Evolutionary conservation across 2,329 filamentous ascomycete genomes (phyloP).

Genomic region (Shiraia sp.): DNA sequence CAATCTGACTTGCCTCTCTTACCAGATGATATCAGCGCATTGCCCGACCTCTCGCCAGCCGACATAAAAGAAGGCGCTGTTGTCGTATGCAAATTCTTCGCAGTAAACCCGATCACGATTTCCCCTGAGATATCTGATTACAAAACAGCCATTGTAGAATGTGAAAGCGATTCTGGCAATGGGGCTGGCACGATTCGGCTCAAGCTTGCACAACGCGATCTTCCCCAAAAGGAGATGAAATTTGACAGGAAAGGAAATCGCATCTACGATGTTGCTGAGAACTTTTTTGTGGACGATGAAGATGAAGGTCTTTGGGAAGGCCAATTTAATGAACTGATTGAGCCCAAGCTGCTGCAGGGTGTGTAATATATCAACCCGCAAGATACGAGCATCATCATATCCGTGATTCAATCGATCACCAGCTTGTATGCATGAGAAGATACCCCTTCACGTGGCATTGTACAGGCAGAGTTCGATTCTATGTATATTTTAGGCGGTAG

Average conservation of each 20-base stretch:
- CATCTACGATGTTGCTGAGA: slow-evolving; percentile 68
- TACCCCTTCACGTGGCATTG: neutral
- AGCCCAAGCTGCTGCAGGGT: slow-evolving; percentile 33
- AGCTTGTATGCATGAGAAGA: neutral
- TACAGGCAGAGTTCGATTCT: no score
- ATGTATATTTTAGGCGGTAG: no score
- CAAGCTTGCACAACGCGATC: slow-evolving; percentile 70
- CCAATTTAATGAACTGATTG: slow-evolving; percentile 31
- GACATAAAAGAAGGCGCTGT: slow-evolving; percentile 63
- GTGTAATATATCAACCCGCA: slow-evolving; percentile 6
- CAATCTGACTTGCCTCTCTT: slow-evolving; percentile 66
- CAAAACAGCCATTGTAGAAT: slow-evolving; percentile 62
- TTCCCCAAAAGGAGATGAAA: slow-evolving; percentile 58
- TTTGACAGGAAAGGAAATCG: slow-evolving; percentile 73
- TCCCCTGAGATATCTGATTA: slow-evolving; percentile 66
- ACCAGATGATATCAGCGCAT: slow-evolving; percentile 59
- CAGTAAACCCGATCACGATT: slow-evolving; percentile 63
- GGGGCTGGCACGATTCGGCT: slow-evolving; percentile 62
- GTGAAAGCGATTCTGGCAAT: slow-evolving; percentile 51
- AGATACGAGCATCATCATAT: neutral
- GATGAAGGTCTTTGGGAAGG: slow-evolving; percentile 32
- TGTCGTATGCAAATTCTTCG: slow-evolving; percentile 69
- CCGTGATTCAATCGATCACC: neutral
- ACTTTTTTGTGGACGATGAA: slow-evolving; percentile 29
- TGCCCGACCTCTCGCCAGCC: slow-evolving; percentile 56